These are phyloP conservation scores for Cordyceps cicadae DNA, from an alignment of 2,329 filamentous ascomycete species.

Conservation along the genomic window DNA sequence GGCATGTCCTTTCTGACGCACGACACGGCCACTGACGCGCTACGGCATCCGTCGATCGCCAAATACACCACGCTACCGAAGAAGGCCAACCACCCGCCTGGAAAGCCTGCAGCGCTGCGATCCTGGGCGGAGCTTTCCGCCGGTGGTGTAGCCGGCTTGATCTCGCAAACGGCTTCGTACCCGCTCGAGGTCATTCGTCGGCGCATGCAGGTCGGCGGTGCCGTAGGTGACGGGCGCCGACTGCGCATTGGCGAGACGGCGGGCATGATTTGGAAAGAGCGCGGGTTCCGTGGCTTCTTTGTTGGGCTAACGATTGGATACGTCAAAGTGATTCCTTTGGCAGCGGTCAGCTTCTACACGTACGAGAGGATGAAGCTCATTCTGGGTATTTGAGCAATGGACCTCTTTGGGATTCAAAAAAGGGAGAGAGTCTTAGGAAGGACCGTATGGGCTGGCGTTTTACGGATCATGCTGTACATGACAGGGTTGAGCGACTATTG, in stretches of 20 bases:
- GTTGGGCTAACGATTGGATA: constrained; percentile 92
- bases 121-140: constrained; percentile 81
- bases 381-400: constrained; percentile 50
- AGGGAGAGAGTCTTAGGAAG: neutral
- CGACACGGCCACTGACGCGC: constrained; percentile 77
- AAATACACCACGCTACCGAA: constrained; percentile 67
- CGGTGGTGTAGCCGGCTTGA: constrained; percentile 76
- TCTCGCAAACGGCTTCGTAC: constrained; percentile 88
- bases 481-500: neutral
- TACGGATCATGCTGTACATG: neutral
- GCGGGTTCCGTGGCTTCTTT: constrained; percentile 76
- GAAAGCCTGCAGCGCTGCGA: constrained; percentile 63
- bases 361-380: constrained; percentile 56
- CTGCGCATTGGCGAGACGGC: constrained; percentile 74
- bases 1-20: constrained; percentile 94
- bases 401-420: neutral
- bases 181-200: constrained; percentile 86
- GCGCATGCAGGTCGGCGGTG: constrained; percentile 93
- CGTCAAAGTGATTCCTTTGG: constrained; percentile 87
- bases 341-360: constrained; percentile 59
- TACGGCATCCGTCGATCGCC: constrained; percentile 61
- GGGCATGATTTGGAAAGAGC: constrained; percentile 63
- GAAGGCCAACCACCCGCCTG: constrained; percentile 42
- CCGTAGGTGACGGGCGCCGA: constrained; percentile 80
- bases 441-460: constrained; percentile 4